Base-by-base conservation (phyloP, 2,329 filamentous ascomycete species). In the Fusarium nanum region DNA sequence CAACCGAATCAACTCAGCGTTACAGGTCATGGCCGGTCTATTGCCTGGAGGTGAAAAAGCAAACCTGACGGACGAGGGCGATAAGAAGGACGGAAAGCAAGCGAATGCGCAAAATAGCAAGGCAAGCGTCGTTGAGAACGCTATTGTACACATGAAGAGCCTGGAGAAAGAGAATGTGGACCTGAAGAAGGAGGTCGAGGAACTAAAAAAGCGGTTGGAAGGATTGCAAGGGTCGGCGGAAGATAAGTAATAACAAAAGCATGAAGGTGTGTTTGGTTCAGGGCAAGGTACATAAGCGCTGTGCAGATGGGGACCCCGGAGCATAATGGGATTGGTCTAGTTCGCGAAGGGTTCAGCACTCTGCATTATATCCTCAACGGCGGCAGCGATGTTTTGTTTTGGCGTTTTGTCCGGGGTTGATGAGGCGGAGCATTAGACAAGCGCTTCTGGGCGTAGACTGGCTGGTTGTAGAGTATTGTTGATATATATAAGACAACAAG, bases 91-190 rank as follows among this genome's bases (percentile, higher is more conserved):
- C 30, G 78, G 77, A 9, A 85, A 85, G 74, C 82, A 82, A 56
- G 79, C 78, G 9, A 83, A 82, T 62, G 86, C 89, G 55, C 89
- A 92, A 32, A 94, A 91, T 75, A 98, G 94, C 81, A 99, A 98
- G 79, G 96, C 96, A 3, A 97, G 93, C 73, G 98, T 97, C 1
- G 96, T 99, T n/a, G 96, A 99, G 81, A 91, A 93, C 81, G 96
- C 96, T 3, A 98, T 98, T 75, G 91, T 94, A 60, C 98, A 98
- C 77, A 98, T 99, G 82, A 95, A 93, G 80, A 87, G 90, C 64
- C 81, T 99, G 66, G 90, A 97, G 80, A 83, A 88, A 73, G 92
- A 97, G 77, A 87, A 94, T 16, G 86, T 86, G 25, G 85, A 86
- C 59, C 88, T 91, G 18, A 92, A 93, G 76, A 87, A 86, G 72